A percentile compares a stretch with the other conserved stretches of the same genome.
Evolutionary conservation across 1,284 basidiomycete species (phyloP).

Genomic region (Ceratobasidium sp.): DNA sequence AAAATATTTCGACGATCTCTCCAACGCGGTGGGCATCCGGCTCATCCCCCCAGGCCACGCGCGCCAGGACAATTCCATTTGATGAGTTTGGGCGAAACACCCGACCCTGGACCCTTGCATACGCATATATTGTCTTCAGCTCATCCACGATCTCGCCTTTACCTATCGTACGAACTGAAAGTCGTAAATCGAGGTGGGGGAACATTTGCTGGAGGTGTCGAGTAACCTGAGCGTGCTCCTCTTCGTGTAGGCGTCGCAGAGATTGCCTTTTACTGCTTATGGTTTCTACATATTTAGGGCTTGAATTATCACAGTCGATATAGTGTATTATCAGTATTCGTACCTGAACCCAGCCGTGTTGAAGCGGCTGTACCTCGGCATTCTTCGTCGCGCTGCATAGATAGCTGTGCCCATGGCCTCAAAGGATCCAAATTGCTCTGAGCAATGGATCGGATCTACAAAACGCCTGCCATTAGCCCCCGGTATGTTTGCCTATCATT

Average conservation of each 20-base stretch:
- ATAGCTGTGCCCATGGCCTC: constrained; percentile 1
- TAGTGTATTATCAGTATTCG: neutral
- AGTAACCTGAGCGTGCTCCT: constrained; percentile 17
- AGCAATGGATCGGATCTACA: constrained; percentile 10
- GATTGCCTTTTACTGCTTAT: constrained; percentile 9
- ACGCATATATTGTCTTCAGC: constrained; percentile 12
- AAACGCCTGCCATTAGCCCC: neutral
- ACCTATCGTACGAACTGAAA: constrained; percentile 26
- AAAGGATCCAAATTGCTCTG: constrained; percentile 7
- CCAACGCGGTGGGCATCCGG: constrained; percentile 22
- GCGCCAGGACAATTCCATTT: constrained; percentile 37
- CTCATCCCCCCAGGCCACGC: constrained; percentile 9
- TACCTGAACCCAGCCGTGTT: constrained; percentile 7
- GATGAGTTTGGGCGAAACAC: constrained; percentile 21
- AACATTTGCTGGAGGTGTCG: constrained; percentile 20
- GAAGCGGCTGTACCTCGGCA: constrained; percentile 17
- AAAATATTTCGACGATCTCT: constrained; percentile 29
- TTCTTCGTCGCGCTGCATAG: constrained; percentile 11
- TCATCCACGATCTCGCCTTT: constrained; percentile 9
- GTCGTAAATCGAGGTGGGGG: constrained; percentile 13
- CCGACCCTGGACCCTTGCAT: constrained; percentile 11
- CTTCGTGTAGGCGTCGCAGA: constrained; percentile 11
- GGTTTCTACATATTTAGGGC: neutral
- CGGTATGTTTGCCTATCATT: neutral
- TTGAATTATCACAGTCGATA: neutral